Conservation (phyloP, 192 early-diverging fungal species). For the Polychytrium aggregatum region DNA sequence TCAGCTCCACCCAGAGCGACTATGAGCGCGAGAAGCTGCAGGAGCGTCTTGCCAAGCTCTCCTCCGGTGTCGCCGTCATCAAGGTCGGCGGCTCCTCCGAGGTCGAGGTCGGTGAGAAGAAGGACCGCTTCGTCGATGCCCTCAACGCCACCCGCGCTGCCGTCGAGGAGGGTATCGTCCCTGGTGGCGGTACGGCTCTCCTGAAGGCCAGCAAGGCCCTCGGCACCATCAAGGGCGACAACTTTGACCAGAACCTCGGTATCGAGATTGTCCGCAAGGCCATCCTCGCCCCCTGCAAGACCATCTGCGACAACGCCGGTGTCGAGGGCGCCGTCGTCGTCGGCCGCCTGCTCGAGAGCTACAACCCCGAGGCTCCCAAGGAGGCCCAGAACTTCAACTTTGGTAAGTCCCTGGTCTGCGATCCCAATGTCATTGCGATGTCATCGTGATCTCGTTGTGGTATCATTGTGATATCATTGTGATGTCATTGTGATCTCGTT, state of each 20-base stretch:
- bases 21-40: slow-evolving; percentile 99
- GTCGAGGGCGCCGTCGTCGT: slow-evolving; percentile 94
- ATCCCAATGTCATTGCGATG: no score
- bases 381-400: slow-evolving; percentile 65
- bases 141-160: slow-evolving; percentile 97
- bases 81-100: slow-evolving; percentile 96
- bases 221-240: slow-evolving; percentile 69
- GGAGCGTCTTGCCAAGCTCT: slow-evolving; percentile 97
- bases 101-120: slow-evolving; percentile 99
- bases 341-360: slow-evolving; percentile 82
- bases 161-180: slow-evolving; percentile 98
- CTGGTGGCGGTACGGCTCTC: slow-evolving; percentile 95
- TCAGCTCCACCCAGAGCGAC: slow-evolving; percentile 75
- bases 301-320: slow-evolving; percentile 95
- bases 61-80: slow-evolving; percentile 98
- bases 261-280: slow-evolving; percentile 93
- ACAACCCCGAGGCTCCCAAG: slow-evolving; percentile 32
- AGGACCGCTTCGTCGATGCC: slow-evolving; percentile 98
- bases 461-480: no score
- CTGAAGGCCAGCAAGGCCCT: slow-evolving; percentile 86
- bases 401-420: slow-evolving; percentile 20
- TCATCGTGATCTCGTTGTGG: no score
- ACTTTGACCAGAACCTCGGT: slow-evolving; percentile 99
- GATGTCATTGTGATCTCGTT: no score
- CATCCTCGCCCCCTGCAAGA: slow-evolving; percentile 83